These are phyloP conservation scores for Pilasporangium apinafurcum DNA, from an alignment of 352 stramenopile species.

Conservation along the genomic window DNA sequence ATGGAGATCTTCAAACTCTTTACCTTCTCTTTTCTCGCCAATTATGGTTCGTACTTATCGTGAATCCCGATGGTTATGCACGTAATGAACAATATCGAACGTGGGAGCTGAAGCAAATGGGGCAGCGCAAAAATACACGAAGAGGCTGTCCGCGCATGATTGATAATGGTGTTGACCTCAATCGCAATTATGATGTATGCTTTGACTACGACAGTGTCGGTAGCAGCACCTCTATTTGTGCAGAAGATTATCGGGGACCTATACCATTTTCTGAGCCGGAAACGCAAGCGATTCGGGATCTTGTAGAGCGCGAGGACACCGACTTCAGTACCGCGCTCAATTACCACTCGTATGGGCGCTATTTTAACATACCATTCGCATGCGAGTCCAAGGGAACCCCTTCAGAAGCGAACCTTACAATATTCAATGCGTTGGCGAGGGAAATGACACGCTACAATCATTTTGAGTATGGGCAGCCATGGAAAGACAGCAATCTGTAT, in stretches of 20 bases:
- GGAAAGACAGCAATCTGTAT: conserved; percentile 82
- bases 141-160: conserved; percentile 18
- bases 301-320: conserved; percentile 44
- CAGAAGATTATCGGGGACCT: conserved; percentile 67
- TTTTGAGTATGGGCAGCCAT: conserved; percentile 72
- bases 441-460: conserved; percentile 76
- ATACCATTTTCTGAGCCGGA: conserved; percentile 78
- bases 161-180: conserved; percentile 69
- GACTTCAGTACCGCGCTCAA: conserved; percentile 68
- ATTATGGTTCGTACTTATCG: conserved; percentile 79
- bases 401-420: conserved; percentile 12
- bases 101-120: conserved; percentile 36
- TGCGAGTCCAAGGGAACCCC: conserved; percentile 58
- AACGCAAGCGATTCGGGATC: conserved; percentile 57
- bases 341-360: conserved; percentile 82
- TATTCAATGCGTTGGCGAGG: conserved; percentile 45
- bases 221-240: conserved; percentile 58
- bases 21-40: conserved; percentile 59
- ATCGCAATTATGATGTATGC: conserved; percentile 83
- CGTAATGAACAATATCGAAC: conserved; percentile 59
- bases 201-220: conserved; percentile 55
- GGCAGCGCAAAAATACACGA: conserved; percentile 68
- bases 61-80: conserved; percentile 81
- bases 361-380: conserved; percentile 81
- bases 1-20: conserved; percentile 45